Evolutionary conservation across 1,284 basidiomycete species (phyloP), one percentile per base, ranked within the genome.

Genomic region (Cutaneotrichosporon dermatis): DNA sequence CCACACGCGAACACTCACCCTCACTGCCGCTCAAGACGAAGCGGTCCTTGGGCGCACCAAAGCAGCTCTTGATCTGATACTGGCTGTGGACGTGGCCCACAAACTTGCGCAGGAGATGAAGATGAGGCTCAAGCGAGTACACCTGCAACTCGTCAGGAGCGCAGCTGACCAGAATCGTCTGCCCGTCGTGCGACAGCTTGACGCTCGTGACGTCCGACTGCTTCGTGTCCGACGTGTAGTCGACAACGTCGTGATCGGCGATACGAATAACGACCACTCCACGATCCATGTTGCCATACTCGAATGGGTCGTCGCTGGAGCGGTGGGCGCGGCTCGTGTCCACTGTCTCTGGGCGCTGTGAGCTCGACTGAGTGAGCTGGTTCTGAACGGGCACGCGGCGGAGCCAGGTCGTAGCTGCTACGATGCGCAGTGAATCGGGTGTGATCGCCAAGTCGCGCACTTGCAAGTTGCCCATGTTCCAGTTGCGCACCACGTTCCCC

Each of bases 11-110:
- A 53, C 42, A 78, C 83, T 65, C 67, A 90, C 93, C 92, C 85
- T 98, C 94, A 74, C 91, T 94, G 35, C 96, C 96, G 69, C 90
- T 94, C 58, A 93, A 83, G 51, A 99, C 84, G 73, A 96, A 95
- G 71, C 88, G 90, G 62, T 88, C 88, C 70, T 90, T 87, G 37
- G 87, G 81, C n/a, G 94, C 94, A 34, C 94, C 96, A 76, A 98
- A 98, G 71, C 91, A 93, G 74, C 89, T 90, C 59, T 90, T 84
- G 62, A 99, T 90, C 63, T 97, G 86, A 76, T 90, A 89, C 43
- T 83, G 82, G 4, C 84, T 84, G 76, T 94, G 91, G 41, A 83
- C 83, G 69, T 93, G 89, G 33, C 90, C 94, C 2, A 85, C 85
- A 72, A 88, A 95, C 75, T 86, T 89, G 65, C 88, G 86, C 35